These are phyloP conservation scores for Tolypocladium ophioglossoides DNA, from an alignment of 2,329 filamentous ascomycete genomes.

Conservation along the genomic window DNA sequence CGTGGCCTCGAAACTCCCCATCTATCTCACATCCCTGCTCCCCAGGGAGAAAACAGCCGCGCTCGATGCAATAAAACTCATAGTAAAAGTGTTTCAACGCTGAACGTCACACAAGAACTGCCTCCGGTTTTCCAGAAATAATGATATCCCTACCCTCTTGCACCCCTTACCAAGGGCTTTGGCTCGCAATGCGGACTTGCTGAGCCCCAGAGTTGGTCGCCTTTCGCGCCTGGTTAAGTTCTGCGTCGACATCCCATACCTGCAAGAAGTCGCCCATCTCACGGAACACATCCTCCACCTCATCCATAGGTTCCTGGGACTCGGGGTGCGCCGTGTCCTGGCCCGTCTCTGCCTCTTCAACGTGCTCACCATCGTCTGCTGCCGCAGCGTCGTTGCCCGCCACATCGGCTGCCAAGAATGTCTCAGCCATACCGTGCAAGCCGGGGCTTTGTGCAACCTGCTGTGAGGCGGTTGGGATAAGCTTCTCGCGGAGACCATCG, in stretches of 20 bases:
- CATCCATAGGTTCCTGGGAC: slow-evolving; percentile 21
- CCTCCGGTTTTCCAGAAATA: too few relatives aligned
- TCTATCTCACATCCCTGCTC: not conserved
- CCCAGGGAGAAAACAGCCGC: not conserved
- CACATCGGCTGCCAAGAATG: slow-evolving; percentile 13
- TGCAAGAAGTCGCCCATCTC: slow-evolving; percentile 25
- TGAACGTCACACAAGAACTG: not conserved
- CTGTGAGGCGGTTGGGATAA: slow-evolving; percentile 33
- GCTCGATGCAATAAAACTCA: not conserved
- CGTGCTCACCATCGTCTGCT: not conserved
- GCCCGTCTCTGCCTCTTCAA: not conserved
- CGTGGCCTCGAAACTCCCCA: too few relatives aligned
- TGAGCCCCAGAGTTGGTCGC: slow-evolving; percentile 3
- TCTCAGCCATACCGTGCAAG: slow-evolving; percentile 14
- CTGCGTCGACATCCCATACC: slow-evolving; percentile 23
- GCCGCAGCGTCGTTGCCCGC: slow-evolving; percentile 1
- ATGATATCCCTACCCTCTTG: not conserved
- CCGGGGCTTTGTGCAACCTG: slow-evolving; percentile 11
- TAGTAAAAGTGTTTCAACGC: too few relatives aligned
- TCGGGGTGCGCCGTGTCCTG: slow-evolving; percentile 4
- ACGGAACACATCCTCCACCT: slow-evolving; percentile 25
- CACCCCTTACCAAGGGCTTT: slow-evolving; percentile 15
- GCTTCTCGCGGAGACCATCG: slow-evolving; percentile 16
- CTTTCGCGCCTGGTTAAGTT: slow-evolving; percentile 21
- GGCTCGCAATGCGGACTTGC: slow-evolving; percentile 3